Evolutionary conservation across 805 yeast genomes (phyloP).

Genomic region (Cyberlindnera suaveolens): DNA sequence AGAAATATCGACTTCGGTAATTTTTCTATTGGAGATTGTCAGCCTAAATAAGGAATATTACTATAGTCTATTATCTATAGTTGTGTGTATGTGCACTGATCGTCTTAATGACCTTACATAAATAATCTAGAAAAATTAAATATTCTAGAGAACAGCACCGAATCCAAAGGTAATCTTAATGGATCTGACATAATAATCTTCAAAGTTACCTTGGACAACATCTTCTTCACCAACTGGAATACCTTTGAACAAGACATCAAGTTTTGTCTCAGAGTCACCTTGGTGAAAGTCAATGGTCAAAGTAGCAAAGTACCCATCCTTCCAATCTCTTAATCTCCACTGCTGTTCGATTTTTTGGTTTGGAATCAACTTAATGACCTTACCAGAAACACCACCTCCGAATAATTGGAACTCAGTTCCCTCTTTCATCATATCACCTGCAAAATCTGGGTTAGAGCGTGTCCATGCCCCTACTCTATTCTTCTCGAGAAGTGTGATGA

Average conservation of each 20-base stretch:
- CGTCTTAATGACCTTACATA: no score
- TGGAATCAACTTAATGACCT: conserved; percentile 51
- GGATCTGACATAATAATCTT: conserved; percentile 81
- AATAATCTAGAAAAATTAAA: no score
- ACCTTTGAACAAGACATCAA: conserved; percentile 76
- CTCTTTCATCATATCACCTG: conserved; percentile 37
- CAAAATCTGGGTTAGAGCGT: conserved; percentile 56
- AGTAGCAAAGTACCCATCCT: conserved; percentile 69
- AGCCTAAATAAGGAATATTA: no score
- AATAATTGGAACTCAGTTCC: conserved; percentile 67
- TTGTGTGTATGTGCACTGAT: no score
- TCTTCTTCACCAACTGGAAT: conserved; percentile 96
- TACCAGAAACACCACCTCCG: conserved; percentile 83
- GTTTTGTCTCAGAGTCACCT: conserved; percentile 77
- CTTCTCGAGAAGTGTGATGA: conserved; percentile 68
- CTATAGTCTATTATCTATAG: no score
- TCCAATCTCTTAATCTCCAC: conserved; percentile 93
- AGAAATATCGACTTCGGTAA: no score
- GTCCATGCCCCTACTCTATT: conserved; percentile 88
- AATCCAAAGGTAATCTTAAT: conserved; percentile 92
- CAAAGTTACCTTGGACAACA: conserved; percentile 75
- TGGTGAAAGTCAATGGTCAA: conserved; percentile 63
- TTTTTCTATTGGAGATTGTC: no score
- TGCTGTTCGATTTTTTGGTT: conserved; percentile 57
- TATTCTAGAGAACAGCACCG: conserved; percentile 70